phyloP scores from a whole-genome alignment of 768 basidiomycete species.

The Rossbeevera mucosa region DNA sequence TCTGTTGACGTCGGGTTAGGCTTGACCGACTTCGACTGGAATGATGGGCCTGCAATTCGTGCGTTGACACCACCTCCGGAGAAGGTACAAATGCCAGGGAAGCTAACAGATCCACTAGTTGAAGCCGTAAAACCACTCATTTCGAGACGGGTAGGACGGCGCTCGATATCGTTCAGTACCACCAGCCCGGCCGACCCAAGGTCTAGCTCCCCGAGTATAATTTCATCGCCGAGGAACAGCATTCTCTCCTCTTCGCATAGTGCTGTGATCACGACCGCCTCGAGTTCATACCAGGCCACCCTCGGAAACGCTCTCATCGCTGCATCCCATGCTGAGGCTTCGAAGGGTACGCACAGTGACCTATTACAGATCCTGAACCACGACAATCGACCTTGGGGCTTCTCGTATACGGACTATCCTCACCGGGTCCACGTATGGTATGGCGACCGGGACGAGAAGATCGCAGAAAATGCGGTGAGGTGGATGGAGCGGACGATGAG shows the following conservation, averaged over 20 bases:
- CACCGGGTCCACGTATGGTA: conserved; percentile 85
- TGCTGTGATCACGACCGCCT: conserved; percentile 22
- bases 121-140: conserved; percentile 29
- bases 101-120: conserved; percentile 8
- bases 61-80: conserved; percentile 18
- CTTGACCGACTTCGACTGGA: conserved; percentile 54
- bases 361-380: conserved; percentile 90
- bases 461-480: conserved; percentile 82
- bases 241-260: conserved; percentile 29
- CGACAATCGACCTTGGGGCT: conserved; percentile 85
- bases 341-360: conserved; percentile 87
- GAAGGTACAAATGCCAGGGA: conserved; percentile 16
- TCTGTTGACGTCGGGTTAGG: conserved; percentile 55
- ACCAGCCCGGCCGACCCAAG: conserved; percentile 26
- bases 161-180: conserved; percentile 64
- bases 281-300: conserved; percentile 48
- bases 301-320: conserved; percentile 89
- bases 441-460: conserved; percentile 90
- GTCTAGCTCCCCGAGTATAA: conserved; percentile 46
- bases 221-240: conserved; percentile 50
- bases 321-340: conserved; percentile 92
- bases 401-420: conserved; percentile 77
- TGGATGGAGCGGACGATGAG: conserved; percentile 92
- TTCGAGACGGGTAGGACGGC: conserved; percentile 51
- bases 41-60: conserved; percentile 20